A percentile compares a stretch with the other conserved stretches of the same genome.
phyloP scores from a whole-genome alignment of 176 grass and related monocot genomes.

The Phoenix roebelenii region DNA sequence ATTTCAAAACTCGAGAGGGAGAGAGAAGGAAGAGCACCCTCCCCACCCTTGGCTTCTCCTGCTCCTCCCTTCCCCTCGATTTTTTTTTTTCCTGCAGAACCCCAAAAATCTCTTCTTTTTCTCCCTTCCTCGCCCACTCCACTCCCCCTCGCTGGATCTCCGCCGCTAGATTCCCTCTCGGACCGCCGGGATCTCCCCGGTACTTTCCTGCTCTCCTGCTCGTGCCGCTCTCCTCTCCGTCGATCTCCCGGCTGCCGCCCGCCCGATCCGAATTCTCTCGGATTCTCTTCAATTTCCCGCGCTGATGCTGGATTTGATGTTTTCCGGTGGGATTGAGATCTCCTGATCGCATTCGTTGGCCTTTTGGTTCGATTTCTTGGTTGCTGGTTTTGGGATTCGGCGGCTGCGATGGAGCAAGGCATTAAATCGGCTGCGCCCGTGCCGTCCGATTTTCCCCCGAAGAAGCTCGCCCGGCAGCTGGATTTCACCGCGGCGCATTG shows the following conservation, averaged over 20 bases:
- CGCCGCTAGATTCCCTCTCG: conserved; percentile 13
- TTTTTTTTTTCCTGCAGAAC: too few relatives aligned
- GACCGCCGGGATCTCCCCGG: conserved; percentile 22
- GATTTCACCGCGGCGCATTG: conserved; percentile 55
- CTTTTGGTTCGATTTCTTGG: neutral
- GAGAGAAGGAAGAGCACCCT: conserved; percentile 17
- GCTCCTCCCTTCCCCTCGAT: too few relatives aligned
- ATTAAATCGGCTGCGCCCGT: conserved; percentile 26
- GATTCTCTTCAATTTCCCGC: too few relatives aligned
- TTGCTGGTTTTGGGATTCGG: neutral
- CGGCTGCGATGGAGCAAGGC: conserved; percentile 55
- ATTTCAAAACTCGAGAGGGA: conserved; percentile 80
- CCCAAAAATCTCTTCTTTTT: conserved; percentile 21
- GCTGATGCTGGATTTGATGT: neutral
- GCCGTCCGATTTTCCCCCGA: conserved; percentile 44
- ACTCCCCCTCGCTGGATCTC: conserved; percentile 16
- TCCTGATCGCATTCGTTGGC: neutral
- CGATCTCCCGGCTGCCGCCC: neutral
- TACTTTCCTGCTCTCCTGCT: too few relatives aligned
- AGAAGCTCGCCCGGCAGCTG: conserved; percentile 75
- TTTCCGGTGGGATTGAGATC: neutral
- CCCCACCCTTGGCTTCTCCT: conserved; percentile 18
- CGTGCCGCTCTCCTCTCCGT: neutral
- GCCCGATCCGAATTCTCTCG: conserved; percentile 18
- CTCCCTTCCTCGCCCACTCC: too few relatives aligned